phyloP scores from a whole-genome alignment of 2,329 filamentous ascomycete genomes.

The Metarhizium guizhouense region DNA sequence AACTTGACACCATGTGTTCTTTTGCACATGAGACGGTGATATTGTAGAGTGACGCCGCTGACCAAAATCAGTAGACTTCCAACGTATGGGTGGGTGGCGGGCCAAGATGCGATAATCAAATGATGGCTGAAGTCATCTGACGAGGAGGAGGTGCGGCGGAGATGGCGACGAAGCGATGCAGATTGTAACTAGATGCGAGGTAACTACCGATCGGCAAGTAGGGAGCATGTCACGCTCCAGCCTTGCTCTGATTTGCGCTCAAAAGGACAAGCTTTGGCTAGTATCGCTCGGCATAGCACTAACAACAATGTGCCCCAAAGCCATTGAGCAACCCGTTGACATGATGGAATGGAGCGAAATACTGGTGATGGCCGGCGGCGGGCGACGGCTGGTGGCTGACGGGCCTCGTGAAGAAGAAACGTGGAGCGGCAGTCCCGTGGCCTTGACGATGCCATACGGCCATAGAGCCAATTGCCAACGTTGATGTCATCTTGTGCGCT shows the following conservation, averaged over 20 bases:
- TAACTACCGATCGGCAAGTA: background rate
- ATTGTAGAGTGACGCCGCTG: background rate
- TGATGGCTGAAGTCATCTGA: background rate
- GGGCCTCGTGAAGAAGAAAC: background rate
- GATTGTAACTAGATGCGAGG: background rate
- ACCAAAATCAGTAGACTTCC: background rate
- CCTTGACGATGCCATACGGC: background rate
- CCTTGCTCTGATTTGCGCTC: too few relatives aligned
- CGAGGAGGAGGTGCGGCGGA: too few relatives aligned
- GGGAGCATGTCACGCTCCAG: background rate
- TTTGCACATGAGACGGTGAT: background rate
- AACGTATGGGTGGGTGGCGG: background rate
- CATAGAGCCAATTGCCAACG: too few relatives aligned
- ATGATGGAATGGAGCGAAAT: background rate
- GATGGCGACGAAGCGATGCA: background rate
- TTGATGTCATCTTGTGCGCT: too few relatives aligned
- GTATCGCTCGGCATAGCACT: background rate
- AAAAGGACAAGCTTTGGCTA: background rate
- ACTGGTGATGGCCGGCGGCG: background rate
- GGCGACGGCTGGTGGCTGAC: background rate
- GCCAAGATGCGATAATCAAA: background rate
- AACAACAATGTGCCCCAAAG: background rate
- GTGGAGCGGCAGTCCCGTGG: background rate
- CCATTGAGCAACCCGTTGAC: background rate
- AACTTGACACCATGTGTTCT: background rate